Base-by-base conservation (phyloP, 371 early-diverging fungal species). In the Mucor racemosus region DNA sequence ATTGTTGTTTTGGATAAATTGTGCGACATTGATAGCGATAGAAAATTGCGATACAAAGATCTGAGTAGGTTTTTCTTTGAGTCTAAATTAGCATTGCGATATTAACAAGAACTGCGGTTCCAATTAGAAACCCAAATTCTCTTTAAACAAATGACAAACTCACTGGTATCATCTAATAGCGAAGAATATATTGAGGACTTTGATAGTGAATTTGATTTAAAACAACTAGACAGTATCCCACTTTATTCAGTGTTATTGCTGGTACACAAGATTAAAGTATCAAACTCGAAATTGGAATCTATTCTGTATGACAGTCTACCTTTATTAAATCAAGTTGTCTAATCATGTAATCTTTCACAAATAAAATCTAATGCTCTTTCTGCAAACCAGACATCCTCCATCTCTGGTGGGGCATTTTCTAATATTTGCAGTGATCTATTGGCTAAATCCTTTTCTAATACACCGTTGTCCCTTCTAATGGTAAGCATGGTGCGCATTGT, bases 21-120 rank as follows among this genome's bases (percentile, higher is more conserved):
- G 33, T 70, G 74, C 40, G 61, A 57, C 4, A 75, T 93, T 17
- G 94, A 95, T 65, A 60, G 78, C 1, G 80, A 82, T 65, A 88
- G 91, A 35, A 60, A 61, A 10, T 72, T 77, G n/a, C 86, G 88
- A 65, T 94, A 94, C 74, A 62, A 76, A 33, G 93, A 94, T 42
- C 78, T 73, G 36, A 78, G 89, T 88, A 73, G 78, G 81, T 13
- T 53, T 41, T 62, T 13, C 33, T 55, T 19, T 42, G 34, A 21
- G 0, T 31, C 41, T 13, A 34, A 53, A 26, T 26, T 26, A 1
- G 26, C 26, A 26, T 26, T 26, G 26, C 3, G 26, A 26, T 3
- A 26, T 26, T 26, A 26, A 26, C 3, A 26, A 26, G 26, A 26
- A 26, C 26, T 26, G 26, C 26, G 26, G 26, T 26, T 26, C 2